Evolutionary conservation across 176 grass and related monocot species (phyloP).

Genomic region (Triticum dicoccoides): DNA sequence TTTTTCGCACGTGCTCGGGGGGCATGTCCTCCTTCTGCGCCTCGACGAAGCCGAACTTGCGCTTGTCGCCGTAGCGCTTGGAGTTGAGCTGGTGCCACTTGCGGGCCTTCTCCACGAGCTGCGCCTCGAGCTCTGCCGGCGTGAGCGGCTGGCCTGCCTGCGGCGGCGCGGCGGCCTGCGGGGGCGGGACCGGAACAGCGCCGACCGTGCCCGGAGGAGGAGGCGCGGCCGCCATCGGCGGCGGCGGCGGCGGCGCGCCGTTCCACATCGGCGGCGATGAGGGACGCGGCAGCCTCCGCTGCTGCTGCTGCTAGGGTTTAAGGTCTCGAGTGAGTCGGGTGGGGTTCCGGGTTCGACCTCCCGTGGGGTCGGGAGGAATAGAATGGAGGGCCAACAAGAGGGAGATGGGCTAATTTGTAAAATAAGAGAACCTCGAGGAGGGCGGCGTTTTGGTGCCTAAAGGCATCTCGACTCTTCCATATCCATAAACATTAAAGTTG

Average conservation of each 20-base stretch:
- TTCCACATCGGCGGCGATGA: conserved; percentile 46
- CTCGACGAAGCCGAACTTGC: conserved; percentile 98
- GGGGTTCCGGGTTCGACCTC: conserved; percentile 10
- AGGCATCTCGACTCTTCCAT: too few species aligned
- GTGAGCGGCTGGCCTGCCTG: conserved; percentile 40
- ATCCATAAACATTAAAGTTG: too few species aligned
- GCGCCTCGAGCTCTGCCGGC: conserved; percentile 84
- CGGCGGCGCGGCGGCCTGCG: conserved; percentile 53
- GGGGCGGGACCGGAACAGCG: conserved; percentile 40
- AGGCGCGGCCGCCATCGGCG: conserved; percentile 44
- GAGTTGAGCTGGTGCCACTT: conserved; percentile 99
- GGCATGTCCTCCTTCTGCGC: conserved; percentile 99
- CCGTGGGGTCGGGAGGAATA: not conserved
- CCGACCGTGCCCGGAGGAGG: conserved; percentile 43
- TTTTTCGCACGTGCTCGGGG: conserved; percentile 94
- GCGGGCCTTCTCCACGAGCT: conserved; percentile 95
- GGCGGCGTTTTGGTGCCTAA: too few species aligned
- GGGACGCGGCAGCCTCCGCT: conserved; percentile 22
- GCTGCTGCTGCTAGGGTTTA: conserved; percentile 34
- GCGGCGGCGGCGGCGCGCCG: conserved; percentile 35
- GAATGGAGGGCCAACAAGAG: too few species aligned
- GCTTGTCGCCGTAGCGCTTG: conserved; percentile 97
- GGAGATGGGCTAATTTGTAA: too few species aligned
- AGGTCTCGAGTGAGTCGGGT: not conserved
- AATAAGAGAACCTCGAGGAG: too few species aligned